These are phyloP conservation scores for Pyrrhoderma noxium DNA, from an alignment of 1,284 basidiomycete species.

Conservation along the genomic window DNA sequence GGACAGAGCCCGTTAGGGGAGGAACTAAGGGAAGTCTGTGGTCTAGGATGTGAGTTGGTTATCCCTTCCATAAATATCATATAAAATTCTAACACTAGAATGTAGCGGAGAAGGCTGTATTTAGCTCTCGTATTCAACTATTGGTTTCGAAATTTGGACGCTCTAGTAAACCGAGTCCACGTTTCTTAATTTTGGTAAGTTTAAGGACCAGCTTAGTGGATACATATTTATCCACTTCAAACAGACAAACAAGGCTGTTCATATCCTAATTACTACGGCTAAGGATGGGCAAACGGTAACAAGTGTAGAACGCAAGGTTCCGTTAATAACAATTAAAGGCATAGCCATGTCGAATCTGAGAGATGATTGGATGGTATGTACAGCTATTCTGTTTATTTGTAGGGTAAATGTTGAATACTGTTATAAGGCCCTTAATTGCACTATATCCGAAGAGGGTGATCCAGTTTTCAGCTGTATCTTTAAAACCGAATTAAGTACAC, in stretches of 20 bases:
- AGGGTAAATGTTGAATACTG: not conserved
- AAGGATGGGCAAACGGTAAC: slow-evolving; percentile 64
- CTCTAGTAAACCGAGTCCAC: slow-evolving; percentile 88
- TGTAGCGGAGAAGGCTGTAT: slow-evolving; percentile 69
- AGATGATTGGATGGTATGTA: slow-evolving; percentile 89
- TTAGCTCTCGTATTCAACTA: slow-evolving; percentile 81
- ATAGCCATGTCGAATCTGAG: slow-evolving; percentile 84
- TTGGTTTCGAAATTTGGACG: slow-evolving; percentile 84
- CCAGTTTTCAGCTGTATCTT: slow-evolving; percentile 87
- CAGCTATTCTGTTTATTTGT: not conserved
- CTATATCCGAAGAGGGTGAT: slow-evolving; percentile 86
- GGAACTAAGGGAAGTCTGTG: slow-evolving; percentile 70
- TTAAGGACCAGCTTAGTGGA: not conserved
- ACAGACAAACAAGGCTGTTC: slow-evolving; percentile 84
- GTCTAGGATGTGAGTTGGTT: slow-evolving; percentile 57
- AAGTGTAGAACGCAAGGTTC: slow-evolving; percentile 82
- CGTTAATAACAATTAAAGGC: slow-evolving; percentile 78
- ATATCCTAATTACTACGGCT: slow-evolving; percentile 69
- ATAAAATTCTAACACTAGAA: slow-evolving; percentile 13
- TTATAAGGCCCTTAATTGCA: slow-evolving; percentile 61
- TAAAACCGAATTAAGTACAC: slow-evolving; percentile 92
- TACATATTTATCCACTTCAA: not conserved
- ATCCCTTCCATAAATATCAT: not conserved
- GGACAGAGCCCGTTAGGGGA: slow-evolving; percentile 76
- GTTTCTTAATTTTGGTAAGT: slow-evolving; percentile 84